phyloP scores from a whole-genome alignment of 1,284 basidiomycete species.

The Cryptococcus maquisensis region DNA sequence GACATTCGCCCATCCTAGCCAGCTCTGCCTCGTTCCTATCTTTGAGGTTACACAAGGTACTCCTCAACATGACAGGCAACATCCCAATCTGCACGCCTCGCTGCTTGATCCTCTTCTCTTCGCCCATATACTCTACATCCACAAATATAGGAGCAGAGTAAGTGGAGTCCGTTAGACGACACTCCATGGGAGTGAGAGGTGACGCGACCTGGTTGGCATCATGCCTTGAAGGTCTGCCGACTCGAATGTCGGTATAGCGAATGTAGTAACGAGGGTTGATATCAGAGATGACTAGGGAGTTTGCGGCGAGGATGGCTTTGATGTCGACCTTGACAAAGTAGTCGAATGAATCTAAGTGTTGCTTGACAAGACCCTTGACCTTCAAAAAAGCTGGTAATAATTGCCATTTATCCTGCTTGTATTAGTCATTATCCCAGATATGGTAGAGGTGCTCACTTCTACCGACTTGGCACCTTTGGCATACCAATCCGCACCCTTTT shows the following conservation, averaged over 20 bases:
- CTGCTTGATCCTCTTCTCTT: constrained; percentile 78
- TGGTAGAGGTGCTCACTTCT: constrained; percentile 45
- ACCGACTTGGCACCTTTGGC: constrained; percentile 54
- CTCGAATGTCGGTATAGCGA: constrained; percentile 91
- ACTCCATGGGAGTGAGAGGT: constrained; percentile 94
- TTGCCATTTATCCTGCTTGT: constrained; percentile 87
- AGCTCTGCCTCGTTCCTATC: constrained; percentile 73
- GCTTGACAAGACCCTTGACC: constrained; percentile 97
- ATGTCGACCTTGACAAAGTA: constrained; percentile 98
- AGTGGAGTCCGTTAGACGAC: constrained; percentile 90
- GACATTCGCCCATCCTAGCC: constrained; percentile 92
- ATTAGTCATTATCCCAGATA: background rate
- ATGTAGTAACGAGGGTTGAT: constrained; percentile 97
- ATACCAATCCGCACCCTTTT: constrained; percentile 38
- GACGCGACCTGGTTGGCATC: constrained; percentile 59
- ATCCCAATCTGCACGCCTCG: constrained; percentile 86
- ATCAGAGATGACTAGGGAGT: constrained; percentile 89
- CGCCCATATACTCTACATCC: constrained; percentile 92
- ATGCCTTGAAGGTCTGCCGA: constrained; percentile 83
- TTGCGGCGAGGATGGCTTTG: constrained; percentile 92
- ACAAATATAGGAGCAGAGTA: constrained; percentile 94
- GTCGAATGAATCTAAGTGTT: constrained; percentile 99
- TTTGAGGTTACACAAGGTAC: constrained; percentile 87
- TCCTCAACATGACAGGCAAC: constrained; percentile 94
- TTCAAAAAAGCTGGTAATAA: constrained; percentile 90